phyloP scores from a whole-genome alignment of 257 asterid genomes.

The Nicotiana undulata region DNA sequence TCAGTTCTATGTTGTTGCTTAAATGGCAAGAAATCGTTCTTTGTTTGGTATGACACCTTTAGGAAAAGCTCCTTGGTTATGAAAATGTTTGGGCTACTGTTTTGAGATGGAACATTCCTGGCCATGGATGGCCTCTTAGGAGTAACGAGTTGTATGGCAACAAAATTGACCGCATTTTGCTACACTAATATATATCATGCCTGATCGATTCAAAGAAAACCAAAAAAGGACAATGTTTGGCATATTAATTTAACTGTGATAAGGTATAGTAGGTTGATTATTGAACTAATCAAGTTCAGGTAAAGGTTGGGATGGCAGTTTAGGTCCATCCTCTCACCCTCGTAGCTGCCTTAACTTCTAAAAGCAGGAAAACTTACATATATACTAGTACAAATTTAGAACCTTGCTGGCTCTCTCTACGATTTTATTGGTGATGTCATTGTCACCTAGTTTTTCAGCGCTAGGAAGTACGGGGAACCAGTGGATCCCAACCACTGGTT shows the following conservation, averaged over 20 bases:
- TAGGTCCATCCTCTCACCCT: conserved; percentile 15
- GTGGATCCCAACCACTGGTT: conserved; percentile 20
- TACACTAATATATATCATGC: background rate
- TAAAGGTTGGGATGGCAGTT: conserved; percentile 18
- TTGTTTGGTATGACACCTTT: background rate
- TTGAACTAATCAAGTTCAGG: background rate
- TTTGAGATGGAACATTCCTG: background rate
- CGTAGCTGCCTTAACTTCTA: background rate
- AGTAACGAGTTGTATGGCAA: background rate
- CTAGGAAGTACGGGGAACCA: conserved; percentile 23
- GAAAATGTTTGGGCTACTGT: background rate
- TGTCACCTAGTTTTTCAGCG: conserved; percentile 12
- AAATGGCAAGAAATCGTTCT: background rate
- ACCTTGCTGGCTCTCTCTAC: background rate
- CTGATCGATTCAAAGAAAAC: background rate
- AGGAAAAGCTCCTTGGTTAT: background rate
- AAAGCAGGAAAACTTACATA: background rate
- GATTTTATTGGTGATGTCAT: background rate
- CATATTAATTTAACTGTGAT: background rate
- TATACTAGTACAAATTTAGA: background rate
- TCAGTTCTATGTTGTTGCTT: background rate
- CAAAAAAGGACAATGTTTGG: background rate
- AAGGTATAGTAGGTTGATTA: background rate
- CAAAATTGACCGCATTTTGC: background rate
- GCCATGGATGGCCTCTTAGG: background rate